A percentile compares a stretch with the other conserved stretches of the same genome.
These are phyloP conservation scores for Pelargonium nanum DNA, from an alignment of 345 rosid species.

Conservation along the genomic window DNA sequence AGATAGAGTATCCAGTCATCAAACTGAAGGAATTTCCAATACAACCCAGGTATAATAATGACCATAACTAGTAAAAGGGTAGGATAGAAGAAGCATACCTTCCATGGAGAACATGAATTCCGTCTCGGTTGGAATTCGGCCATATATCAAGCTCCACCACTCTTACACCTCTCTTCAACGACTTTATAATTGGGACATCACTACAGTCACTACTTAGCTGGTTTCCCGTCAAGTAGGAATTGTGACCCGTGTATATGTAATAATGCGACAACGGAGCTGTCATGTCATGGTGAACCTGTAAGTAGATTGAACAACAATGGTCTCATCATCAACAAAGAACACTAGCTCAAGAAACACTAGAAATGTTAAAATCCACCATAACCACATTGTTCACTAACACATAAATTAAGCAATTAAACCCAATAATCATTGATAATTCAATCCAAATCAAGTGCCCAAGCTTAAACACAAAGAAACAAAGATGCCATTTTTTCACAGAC, in stretches of 20 bases:
- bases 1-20: no score
- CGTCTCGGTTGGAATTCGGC: conserved; percentile 64
- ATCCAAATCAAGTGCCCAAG: no score
- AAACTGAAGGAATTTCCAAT: background rate
- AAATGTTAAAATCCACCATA: background rate
- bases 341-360: background rate
- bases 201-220: conserved; percentile 94
- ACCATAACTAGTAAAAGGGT: background rate
- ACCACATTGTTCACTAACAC: background rate
- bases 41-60: no score
- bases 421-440: no score
- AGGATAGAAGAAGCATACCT: conserved; percentile 29
- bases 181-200: conserved; percentile 74
- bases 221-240: conserved; percentile 86
- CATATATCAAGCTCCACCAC: conserved; percentile 92
- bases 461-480: no score
- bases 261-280: conserved; percentile 79
- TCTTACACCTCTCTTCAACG: conserved; percentile 66
- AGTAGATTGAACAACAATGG: background rate
- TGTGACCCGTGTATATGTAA: conserved; percentile 84
- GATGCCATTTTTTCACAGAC: no score
- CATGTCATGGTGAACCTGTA: conserved; percentile 87
- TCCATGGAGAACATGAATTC: conserved; percentile 83
- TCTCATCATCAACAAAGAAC: background rate
- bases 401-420: background rate